Percentiles rank a stretch among this genome's conserved stretches.
phyloP scores from a whole-genome alignment of 2,329 filamentous ascomycete genomes.

The Claviceps spartinae region DNA sequence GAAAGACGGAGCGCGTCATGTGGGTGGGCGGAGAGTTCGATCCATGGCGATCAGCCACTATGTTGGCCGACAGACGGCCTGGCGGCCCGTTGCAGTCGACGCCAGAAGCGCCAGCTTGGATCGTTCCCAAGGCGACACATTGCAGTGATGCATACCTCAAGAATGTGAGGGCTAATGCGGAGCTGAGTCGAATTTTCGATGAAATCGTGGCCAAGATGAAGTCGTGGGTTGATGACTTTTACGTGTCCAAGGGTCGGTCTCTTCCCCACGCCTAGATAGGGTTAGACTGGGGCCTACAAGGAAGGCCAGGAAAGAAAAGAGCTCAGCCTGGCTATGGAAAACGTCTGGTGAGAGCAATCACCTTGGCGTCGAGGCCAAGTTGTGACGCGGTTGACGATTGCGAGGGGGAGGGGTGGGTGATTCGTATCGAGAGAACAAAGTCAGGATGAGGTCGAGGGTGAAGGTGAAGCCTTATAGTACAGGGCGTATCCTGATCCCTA shows the following conservation, averaged over 20 bases:
- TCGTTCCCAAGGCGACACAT: slow-evolving; percentile 41
- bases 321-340: too few relatives aligned
- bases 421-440: too few relatives aligned
- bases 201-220: slow-evolving; percentile 25
- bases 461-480: too few relatives aligned
- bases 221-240: slow-evolving; percentile 38
- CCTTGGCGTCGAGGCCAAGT: too few relatives aligned
- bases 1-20: slow-evolving; percentile 38
- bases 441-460: too few relatives aligned
- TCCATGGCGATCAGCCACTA: slow-evolving; percentile 42
- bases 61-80: slow-evolving; percentile 38
- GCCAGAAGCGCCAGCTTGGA: slow-evolving; percentile 34
- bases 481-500: too few relatives aligned
- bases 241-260: slow-evolving; percentile 4
- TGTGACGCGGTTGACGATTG: too few relatives aligned
- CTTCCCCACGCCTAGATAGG: background rate
- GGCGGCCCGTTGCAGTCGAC: slow-evolving; percentile 35
- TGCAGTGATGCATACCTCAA: slow-evolving; percentile 36
- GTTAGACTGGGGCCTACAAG: too few relatives aligned
- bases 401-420: too few relatives aligned
- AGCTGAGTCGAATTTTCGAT: slow-evolving; percentile 19
- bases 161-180: slow-evolving; percentile 33
- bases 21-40: slow-evolving; percentile 47
- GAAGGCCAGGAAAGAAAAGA: too few relatives aligned
- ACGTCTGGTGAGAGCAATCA: too few relatives aligned